Percentiles rank a stretch among this genome's conserved stretches.
phyloP scores from a whole-genome alignment of 2,329 filamentous ascomycete species.

The Graphilbum fragrans region DNA sequence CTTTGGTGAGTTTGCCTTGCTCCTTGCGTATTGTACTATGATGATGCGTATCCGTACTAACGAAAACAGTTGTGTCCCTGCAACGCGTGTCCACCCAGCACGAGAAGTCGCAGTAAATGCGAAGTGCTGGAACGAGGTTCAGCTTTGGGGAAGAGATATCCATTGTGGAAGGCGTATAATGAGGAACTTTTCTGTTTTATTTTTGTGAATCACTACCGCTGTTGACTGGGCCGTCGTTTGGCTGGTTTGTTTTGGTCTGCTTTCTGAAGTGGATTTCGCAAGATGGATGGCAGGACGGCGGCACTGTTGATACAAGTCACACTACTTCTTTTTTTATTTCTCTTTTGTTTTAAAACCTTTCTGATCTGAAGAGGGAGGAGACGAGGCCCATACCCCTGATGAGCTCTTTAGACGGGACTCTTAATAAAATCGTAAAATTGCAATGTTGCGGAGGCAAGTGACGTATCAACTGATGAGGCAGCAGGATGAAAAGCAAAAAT shows the following conservation, averaged over 20 bases:
- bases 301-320: slow-evolving; percentile 2
- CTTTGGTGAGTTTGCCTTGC: slow-evolving; percentile 53
- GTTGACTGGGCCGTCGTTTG: not conserved
- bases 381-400: slow-evolving; percentile 13
- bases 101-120: slow-evolving; percentile 64
- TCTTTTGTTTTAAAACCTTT: slow-evolving; percentile 22
- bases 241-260: not conserved
- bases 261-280: not conserved
- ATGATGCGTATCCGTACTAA: slow-evolving; percentile 29
- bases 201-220: not conserved
- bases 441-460: not conserved
- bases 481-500: no score
- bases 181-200: not conserved
- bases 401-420: slow-evolving; percentile 21
- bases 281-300: not conserved
- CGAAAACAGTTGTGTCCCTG: slow-evolving; percentile 64
- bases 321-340: slow-evolving; percentile 15
- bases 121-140: slow-evolving; percentile 15
- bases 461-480: not conserved
- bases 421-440: slow-evolving; percentile 28
- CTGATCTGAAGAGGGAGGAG: slow-evolving; percentile 13
- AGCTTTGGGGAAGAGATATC: slow-evolving; percentile 12
- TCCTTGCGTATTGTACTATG: not conserved
- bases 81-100: slow-evolving; percentile 87
- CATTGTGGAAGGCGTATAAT: slow-evolving; percentile 4